Conservation (phyloP, 352 stramenopile genomes). For the Globisporangium paroecandrum region DNA sequence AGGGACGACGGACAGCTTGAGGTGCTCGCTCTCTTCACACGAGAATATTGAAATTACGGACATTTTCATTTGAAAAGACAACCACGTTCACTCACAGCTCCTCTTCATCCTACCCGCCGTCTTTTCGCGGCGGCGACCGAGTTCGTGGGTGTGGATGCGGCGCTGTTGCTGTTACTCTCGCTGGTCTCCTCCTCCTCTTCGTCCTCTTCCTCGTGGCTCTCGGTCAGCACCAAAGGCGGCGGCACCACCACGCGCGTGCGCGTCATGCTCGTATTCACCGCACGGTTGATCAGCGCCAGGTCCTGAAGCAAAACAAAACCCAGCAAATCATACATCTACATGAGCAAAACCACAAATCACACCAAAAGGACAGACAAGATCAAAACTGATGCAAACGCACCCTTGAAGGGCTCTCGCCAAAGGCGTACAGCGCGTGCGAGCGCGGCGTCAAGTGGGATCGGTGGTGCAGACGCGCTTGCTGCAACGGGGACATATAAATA, state of each 20-base stretch:
- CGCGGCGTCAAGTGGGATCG: slow-evolving; percentile 69
- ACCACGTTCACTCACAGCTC: background rate
- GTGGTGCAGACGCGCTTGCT: slow-evolving; percentile 70
- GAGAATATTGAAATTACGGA: slow-evolving; percentile 1
- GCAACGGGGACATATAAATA: slow-evolving; percentile 83
- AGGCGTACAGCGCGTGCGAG: slow-evolving; percentile 80
- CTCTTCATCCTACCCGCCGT: slow-evolving; percentile 13
- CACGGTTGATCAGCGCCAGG: slow-evolving; percentile 70
- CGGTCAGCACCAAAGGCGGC: slow-evolving; percentile 13
- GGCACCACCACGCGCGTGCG: slow-evolving; percentile 18
- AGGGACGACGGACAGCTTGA: too few relatives aligned
- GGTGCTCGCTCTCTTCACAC: background rate
- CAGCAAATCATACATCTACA: background rate
- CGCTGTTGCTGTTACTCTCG: slow-evolving; percentile 29
- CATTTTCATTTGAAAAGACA: background rate
- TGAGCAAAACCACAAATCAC: background rate
- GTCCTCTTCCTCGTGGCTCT: slow-evolving; percentile 12
- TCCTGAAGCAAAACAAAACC: slow-evolving; percentile 32
- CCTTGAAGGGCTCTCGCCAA: slow-evolving; percentile 79
- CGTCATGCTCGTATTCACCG: slow-evolving; percentile 46
- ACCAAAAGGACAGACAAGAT: background rate
- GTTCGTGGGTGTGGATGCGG: slow-evolving; percentile 21
- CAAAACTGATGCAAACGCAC: slow-evolving; percentile 34
- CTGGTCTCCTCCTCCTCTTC: slow-evolving; percentile 22
- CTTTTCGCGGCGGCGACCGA: slow-evolving; percentile 16